These are phyloP conservation scores for Psilocybe azurescens DNA, from an alignment of 768 basidiomycete genomes.

Conservation along the genomic window DNA sequence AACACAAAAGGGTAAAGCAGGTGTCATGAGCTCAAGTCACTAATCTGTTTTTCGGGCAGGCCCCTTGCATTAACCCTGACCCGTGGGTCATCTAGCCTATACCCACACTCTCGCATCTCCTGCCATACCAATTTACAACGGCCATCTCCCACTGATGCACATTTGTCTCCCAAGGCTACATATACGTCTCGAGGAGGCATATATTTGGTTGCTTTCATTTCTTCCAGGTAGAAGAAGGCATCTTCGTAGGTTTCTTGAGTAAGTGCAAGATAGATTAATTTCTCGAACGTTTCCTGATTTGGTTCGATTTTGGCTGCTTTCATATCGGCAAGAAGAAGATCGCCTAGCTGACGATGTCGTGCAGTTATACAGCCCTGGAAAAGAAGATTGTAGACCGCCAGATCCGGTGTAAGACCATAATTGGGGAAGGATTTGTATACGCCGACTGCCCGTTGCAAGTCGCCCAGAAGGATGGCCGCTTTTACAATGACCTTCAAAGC, in stretches of 20 bases:
- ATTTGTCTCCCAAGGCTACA: slow-evolving; percentile 62
- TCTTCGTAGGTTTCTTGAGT: slow-evolving; percentile 80
- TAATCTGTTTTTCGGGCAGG: not conserved
- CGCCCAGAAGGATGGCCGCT: slow-evolving; percentile 63
- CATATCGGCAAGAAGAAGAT: slow-evolving; percentile 71
- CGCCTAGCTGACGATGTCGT: slow-evolving; percentile 68
- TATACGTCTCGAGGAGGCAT: slow-evolving; percentile 64
- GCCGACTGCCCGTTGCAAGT: slow-evolving; percentile 78
- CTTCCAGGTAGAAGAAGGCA: slow-evolving; percentile 87
- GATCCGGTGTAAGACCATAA: slow-evolving; percentile 59
- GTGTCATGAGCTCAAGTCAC: not conserved
- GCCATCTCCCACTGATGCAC: slow-evolving; percentile 57
- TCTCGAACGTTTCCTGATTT: slow-evolving; percentile 66
- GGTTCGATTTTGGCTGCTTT: slow-evolving; percentile 58
- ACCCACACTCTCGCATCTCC: slow-evolving; percentile 73
- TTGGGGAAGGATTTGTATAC: slow-evolving; percentile 70
- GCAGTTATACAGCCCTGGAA: slow-evolving; percentile 67
- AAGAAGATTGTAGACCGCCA: slow-evolving; percentile 72
- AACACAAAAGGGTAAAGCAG: not conserved
- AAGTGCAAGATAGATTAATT: slow-evolving; percentile 72
- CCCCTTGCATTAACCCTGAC: slow-evolving; percentile 2
- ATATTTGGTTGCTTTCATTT: slow-evolving; percentile 74
- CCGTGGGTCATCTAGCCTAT: slow-evolving; percentile 33
- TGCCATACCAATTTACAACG: slow-evolving; percentile 69
- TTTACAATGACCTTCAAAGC: slow-evolving; percentile 72